Evolutionary conservation across 2,329 filamentous ascomycete genomes (phyloP).

Genomic region (Talaromyces amestolkiae): DNA sequence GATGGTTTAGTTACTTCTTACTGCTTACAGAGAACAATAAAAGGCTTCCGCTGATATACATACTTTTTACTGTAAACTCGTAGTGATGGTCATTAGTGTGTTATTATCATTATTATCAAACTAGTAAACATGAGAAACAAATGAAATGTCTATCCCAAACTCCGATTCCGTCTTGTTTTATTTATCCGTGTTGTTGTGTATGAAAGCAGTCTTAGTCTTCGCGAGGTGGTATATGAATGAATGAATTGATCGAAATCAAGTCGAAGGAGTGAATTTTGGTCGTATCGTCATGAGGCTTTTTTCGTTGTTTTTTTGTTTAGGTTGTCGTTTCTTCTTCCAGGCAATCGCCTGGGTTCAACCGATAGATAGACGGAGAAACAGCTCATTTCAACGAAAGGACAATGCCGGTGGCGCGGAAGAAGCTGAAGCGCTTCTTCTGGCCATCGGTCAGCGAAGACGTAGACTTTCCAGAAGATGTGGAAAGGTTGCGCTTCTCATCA

Average conservation of each 20-base stretch:
- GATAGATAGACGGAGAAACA: neutral
- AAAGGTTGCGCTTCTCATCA: neutral
- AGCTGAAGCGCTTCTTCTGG: slow-evolving; percentile 13
- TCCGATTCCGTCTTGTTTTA: neutral
- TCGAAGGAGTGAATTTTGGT: neutral
- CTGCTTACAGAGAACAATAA: neutral
- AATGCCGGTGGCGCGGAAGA: slow-evolving; percentile 8
- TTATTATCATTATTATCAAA: slow-evolving; percentile 4
- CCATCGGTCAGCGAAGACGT: neutral
- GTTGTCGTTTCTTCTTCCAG: neutral
- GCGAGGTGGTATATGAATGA: slow-evolving; percentile 11
- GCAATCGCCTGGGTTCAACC: neutral
- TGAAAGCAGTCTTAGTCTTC: neutral
- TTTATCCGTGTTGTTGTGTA: neutral
- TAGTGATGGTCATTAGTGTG: neutral
- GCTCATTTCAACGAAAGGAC: slow-evolving; percentile 8
- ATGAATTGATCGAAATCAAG: neutral
- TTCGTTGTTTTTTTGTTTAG: neutral
- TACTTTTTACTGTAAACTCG: neutral
- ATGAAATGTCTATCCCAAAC: slow-evolving; percentile 9
- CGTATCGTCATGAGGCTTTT: neutral
- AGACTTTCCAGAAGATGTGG: neutral
- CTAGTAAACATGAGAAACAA: neutral
- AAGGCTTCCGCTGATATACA: neutral
- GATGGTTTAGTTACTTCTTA: neutral